Evolutionary conservation across 2,329 filamentous ascomycete genomes (phyloP).

Genomic region (Didymella pinodella): DNA sequence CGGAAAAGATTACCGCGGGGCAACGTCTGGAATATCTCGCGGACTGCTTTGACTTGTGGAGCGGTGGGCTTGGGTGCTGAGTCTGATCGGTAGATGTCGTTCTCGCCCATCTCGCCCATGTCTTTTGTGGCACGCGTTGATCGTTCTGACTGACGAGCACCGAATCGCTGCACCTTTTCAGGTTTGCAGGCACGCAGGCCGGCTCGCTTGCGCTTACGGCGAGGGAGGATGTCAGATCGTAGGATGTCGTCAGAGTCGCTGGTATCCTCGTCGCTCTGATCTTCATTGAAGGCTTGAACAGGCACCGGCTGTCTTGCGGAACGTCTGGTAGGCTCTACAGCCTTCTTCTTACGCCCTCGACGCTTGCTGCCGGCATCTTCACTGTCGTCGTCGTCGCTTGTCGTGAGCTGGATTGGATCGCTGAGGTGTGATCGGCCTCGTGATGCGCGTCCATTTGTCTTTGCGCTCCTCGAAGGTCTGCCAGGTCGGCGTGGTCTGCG

Average conservation of each 20-base stretch:
- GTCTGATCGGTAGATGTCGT: constrained; percentile 63
- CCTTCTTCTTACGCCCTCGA: constrained; percentile 29
- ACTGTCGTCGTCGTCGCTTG: constrained; percentile 38
- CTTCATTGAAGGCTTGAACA: constrained; percentile 25
- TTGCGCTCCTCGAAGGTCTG: background rate
- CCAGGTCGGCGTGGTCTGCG: constrained; percentile 25
- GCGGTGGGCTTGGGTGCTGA: constrained; percentile 51
- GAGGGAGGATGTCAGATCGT: constrained; percentile 52
- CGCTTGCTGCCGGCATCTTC: constrained; percentile 22
- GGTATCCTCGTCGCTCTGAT: constrained; percentile 35
- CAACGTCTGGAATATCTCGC: constrained; percentile 76
- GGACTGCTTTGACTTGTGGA: constrained; percentile 65
- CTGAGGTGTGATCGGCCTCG: constrained; percentile 28
- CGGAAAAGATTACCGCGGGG: constrained; percentile 71
- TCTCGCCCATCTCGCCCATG: constrained; percentile 65
- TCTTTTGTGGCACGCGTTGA: constrained; percentile 56
- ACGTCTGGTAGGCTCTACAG: constrained; percentile 38
- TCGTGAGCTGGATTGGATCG: constrained; percentile 15
- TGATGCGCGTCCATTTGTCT: constrained; percentile 20
- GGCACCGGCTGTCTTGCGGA: constrained; percentile 34
- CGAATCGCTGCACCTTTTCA: constrained; percentile 33
- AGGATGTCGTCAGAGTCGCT: constrained; percentile 48
- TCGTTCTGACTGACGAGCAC: constrained; percentile 56
- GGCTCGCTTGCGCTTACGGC: constrained; percentile 51
- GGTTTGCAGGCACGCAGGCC: constrained; percentile 21